phyloP scores from a whole-genome alignment of 805 yeast species.

The Hanseniaspora valbyensis region DNA sequence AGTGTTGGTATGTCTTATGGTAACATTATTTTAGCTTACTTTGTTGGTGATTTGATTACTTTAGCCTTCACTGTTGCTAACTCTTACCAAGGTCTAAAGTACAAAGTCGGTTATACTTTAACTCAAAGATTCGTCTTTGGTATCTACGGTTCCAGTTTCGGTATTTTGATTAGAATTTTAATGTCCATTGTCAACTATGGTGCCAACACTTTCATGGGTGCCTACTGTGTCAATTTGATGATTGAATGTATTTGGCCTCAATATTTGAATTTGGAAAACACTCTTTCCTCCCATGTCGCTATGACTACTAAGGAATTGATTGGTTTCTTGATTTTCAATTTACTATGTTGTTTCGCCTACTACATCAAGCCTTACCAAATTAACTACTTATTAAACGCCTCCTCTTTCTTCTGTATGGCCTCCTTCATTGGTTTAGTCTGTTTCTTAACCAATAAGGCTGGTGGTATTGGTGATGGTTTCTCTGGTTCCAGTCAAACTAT shows the following conservation, averaged over 20 bases:
- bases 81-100: constrained; percentile 39
- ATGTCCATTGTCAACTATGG: constrained; percentile 41
- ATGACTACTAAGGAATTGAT: constrained; percentile 32
- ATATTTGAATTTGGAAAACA: constrained; percentile 29
- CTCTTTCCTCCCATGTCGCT: constrained; percentile 26
- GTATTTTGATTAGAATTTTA: constrained; percentile 34
- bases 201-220: constrained; percentile 38
- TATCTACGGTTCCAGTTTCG: constrained; percentile 35
- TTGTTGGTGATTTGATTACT: constrained; percentile 39
- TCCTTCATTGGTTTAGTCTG: constrained; percentile 35
- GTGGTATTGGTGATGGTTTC: constrained; percentile 31
- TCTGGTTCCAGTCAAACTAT: constrained; percentile 24
- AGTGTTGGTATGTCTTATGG: constrained; percentile 37
- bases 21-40: constrained; percentile 36
- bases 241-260: constrained; percentile 34
- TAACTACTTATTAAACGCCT: constrained; percentile 30
- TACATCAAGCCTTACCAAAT: constrained; percentile 36
- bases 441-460: constrained; percentile 28
- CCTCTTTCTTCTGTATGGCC: constrained; percentile 31
- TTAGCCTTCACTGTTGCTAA: constrained; percentile 36
- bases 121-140: constrained; percentile 40
- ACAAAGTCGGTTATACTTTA: constrained; percentile 40
- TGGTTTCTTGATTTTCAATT: constrained; percentile 35
- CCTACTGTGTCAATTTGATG: constrained; percentile 32
- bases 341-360: constrained; percentile 24